Conservation (phyloP, 2,329 filamentous ascomycete species). For the Hypoxylon sp. region DNA sequence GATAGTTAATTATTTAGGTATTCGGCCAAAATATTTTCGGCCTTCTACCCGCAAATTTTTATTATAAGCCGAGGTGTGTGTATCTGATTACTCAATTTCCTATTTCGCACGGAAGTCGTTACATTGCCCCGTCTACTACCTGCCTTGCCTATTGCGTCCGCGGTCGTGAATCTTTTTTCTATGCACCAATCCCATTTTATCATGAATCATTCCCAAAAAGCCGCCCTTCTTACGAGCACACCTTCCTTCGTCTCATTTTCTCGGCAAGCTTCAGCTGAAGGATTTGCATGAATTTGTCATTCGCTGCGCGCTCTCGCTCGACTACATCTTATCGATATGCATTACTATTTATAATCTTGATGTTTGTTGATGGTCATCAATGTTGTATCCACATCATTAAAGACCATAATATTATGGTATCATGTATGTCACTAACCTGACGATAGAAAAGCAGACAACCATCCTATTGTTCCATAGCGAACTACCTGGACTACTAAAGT, state of each 20-base stretch:
- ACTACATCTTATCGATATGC: slow-evolving; percentile 48
- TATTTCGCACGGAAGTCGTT: slow-evolving; percentile 6
- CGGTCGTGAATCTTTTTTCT: slow-evolving; percentile 2
- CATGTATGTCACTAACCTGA: slow-evolving; percentile 30
- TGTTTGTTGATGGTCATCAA: slow-evolving; percentile 43
- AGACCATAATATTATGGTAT: slow-evolving; percentile 12
- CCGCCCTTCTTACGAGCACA: slow-evolving; percentile 19
- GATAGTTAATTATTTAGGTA: slow-evolving; percentile 24
- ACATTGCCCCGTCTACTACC: slow-evolving; percentile 6
- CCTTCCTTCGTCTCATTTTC: slow-evolving; percentile 55
- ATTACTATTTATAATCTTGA: slow-evolving; percentile 53
- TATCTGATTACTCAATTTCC: slow-evolving; percentile 16
- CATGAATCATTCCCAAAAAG: slow-evolving; percentile 8
- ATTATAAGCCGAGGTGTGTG: slow-evolving; percentile 22
- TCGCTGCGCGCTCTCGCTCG: slow-evolving; percentile 49
- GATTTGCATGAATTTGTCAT: slow-evolving; percentile 56
- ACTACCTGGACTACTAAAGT: slow-evolving; percentile 8
- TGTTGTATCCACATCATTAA: slow-evolving; percentile 40
- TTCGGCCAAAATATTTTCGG: slow-evolving; percentile 18
- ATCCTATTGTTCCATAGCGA: slow-evolving; percentile 17
- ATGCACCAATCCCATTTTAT: slow-evolving; percentile 13
- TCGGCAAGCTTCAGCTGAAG: slow-evolving; percentile 58
- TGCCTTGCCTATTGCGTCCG: slow-evolving; percentile 9
- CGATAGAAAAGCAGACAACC: slow-evolving; percentile 38
- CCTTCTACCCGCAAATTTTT: slow-evolving; percentile 11